Evolutionary conservation across 2,329 filamentous ascomycete genomes (phyloP), one percentile per base, ranked within the genome.

Genomic region (Parastagonospora nodorum): DNA sequence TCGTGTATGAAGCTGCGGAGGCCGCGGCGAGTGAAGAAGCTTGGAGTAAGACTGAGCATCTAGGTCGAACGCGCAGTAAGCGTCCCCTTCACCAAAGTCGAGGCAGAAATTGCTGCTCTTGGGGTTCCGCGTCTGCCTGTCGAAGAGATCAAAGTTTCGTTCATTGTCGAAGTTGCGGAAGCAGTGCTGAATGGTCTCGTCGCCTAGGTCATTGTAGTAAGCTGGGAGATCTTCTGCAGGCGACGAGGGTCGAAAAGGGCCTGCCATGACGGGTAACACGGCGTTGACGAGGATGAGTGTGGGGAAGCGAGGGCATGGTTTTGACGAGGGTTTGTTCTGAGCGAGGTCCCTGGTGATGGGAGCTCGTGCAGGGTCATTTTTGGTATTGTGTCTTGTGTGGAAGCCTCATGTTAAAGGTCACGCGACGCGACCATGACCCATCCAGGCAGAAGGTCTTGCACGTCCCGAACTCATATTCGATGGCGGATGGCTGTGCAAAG

Each of bases 101-200:
- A 88, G 75, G 29, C 87, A 80, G 59, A 88, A 88, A 66, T 87
- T 88, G 30, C 61, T 71, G 15, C 80, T 82, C 0, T 66, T 50
- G 1, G 72, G 68, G 37, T 73, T 67, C 11, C 73, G 69, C 4
- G 80, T 77, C 35, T 75, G 67, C 1, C 66, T 40, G 50, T 80
- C 71, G 39, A 80, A 78, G 2, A 70, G 55, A 0, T 76, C 59
- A 51, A 84, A 84, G 36, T 79, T 77, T 0, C 64, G 61, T 3
- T 72, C 57, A 29, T 78, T 58, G 64, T 88, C 85, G 44, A 87
- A 83, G 61, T 86, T 71, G 15, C 69, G 60, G 57, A 86, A 85
- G 24, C 68, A 71, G 38, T 63, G 46, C n/a, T 53, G 46, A 15
- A 75, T 68, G 4, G 67, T 68, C 2, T 63, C 62, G 32, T 74